Evolutionary conservation across 805 yeast species (phyloP).

Genomic region (Isabelozyma gotoi): DNA sequence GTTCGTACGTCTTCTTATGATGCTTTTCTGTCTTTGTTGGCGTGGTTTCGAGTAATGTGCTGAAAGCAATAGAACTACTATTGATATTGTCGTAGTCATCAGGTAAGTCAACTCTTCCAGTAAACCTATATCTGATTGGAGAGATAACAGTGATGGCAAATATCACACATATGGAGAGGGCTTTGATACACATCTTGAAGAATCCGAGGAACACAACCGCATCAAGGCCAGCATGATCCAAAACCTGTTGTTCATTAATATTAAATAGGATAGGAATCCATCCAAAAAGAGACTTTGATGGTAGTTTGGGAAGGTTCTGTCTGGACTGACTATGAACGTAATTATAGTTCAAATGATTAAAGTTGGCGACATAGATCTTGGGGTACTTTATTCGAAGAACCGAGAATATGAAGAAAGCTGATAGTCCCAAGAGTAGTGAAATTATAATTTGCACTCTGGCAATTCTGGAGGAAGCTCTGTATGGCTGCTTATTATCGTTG

Average conservation of each 20-base stretch:
- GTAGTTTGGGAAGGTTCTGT: slow-evolving; percentile 58
- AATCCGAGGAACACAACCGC: slow-evolving; percentile 90
- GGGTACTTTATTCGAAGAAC: slow-evolving; percentile 73
- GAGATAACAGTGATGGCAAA: slow-evolving; percentile 76
- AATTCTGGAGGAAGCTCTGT: slow-evolving; percentile 43
- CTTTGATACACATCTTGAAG: slow-evolving; percentile 81
- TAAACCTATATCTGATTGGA: slow-evolving; percentile 79
- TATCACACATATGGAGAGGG: slow-evolving; percentile 61
- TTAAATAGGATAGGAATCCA: slow-evolving; percentile 73
- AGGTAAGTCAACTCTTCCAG: slow-evolving; percentile 53
- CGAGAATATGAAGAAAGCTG: slow-evolving; percentile 70
- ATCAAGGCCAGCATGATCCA: slow-evolving; percentile 90
- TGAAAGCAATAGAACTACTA: background rate
- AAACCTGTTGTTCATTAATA: slow-evolving; percentile 71
- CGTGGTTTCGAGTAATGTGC: background rate
- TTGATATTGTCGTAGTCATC: slow-evolving; percentile 9
- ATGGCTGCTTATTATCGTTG: slow-evolving; percentile 1
- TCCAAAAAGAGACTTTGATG: slow-evolving; percentile 61
- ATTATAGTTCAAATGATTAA: slow-evolving; percentile 45
- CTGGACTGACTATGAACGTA: slow-evolving; percentile 44
- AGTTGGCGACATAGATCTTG: slow-evolving; percentile 80
- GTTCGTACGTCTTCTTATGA: slow-evolving; percentile 35
- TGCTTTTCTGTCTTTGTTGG: slow-evolving; percentile 19
- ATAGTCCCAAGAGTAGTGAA: slow-evolving; percentile 64
- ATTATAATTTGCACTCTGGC: slow-evolving; percentile 76